Evolutionary conservation across 768 basidiomycete genomes (phyloP).

Genomic region (Boletus edulis): DNA sequence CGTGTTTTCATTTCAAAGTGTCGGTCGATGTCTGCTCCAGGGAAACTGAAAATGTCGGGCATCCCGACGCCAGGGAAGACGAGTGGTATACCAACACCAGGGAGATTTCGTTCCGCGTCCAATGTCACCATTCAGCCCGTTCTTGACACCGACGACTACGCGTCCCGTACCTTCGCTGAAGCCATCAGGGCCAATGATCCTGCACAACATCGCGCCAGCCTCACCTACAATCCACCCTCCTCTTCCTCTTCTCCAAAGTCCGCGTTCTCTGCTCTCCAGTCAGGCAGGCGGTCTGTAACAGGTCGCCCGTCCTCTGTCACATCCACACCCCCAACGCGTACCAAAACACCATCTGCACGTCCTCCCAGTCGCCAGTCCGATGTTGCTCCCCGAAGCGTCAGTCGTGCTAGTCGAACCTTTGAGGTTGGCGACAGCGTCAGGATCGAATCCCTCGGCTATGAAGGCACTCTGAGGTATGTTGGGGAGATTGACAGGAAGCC

Average conservation of each 20-base stretch:
- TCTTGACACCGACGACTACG: slow-evolving; percentile 48
- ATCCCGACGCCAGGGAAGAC: slow-evolving; percentile 48
- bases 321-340: slow-evolving; percentile 45
- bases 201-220: slow-evolving; percentile 56
- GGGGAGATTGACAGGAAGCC: slow-evolving; percentile 88
- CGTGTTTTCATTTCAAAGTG: neutral
- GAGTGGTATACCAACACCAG: slow-evolving; percentile 65
- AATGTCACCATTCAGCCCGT: slow-evolving; percentile 37
- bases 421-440: slow-evolving; percentile 80
- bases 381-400: slow-evolving; percentile 43
- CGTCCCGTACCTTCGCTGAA: slow-evolving; percentile 72
- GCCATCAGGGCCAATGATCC: slow-evolving; percentile 83
- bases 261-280: slow-evolving; percentile 39
- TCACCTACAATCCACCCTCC: slow-evolving; percentile 38
- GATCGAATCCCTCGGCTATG: slow-evolving; percentile 85
- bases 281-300: slow-evolving; percentile 44
- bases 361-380: slow-evolving; percentile 71
- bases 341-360: slow-evolving; percentile 56
- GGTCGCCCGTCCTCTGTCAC: slow-evolving; percentile 62
- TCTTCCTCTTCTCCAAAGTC: slow-evolving; percentile 47
- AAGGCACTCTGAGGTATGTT: slow-evolving; percentile 76
- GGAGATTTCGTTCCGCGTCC: slow-evolving; percentile 68
- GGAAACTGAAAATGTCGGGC: slow-evolving; percentile 39
- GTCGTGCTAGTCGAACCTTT: slow-evolving; percentile 47
- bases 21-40: slow-evolving; percentile 42